A percentile compares a stretch with the other conserved stretches of the same genome.
Evolutionary conservation across 345 rosid species (phyloP).

Genomic region (Xanthoceras sorbifolium): DNA sequence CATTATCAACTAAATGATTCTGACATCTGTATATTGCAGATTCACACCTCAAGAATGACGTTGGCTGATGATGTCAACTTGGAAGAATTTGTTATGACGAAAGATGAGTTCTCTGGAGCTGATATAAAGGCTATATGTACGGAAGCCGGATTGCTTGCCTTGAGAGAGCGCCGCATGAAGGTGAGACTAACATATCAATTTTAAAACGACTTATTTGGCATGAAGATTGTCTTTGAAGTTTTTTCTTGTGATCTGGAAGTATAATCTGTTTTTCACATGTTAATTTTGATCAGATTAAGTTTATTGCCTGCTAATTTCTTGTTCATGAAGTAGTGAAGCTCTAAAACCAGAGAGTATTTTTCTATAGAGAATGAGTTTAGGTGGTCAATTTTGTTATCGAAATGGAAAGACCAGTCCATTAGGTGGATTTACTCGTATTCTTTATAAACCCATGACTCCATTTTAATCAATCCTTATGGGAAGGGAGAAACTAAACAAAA

Average conservation of each 20-base stretch:
- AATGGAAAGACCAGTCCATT: neutral
- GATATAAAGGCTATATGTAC: constrained; percentile 98
- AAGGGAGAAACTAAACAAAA: neutral
- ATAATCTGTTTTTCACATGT: neutral
- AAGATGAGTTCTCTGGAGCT: constrained; percentile 97
- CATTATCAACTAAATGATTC: neutral
- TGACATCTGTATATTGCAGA: constrained; percentile 40
- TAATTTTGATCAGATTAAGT: neutral
- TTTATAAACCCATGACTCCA: neutral
- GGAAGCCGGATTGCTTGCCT: constrained; percentile 94
- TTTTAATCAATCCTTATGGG: too few relatives aligned
- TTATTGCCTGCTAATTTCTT: neutral
- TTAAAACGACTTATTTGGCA: neutral
- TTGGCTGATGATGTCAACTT: constrained; percentile 93
- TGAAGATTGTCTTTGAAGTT: neutral
- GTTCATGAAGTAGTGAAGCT: neutral
- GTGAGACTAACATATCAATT: constrained; percentile 34
- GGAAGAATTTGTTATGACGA: constrained; percentile 98
- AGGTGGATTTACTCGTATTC: neutral
- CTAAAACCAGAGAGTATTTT: neutral
- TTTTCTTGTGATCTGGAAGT: neutral
- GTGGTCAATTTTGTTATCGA: neutral
- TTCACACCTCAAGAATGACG: constrained; percentile 97
- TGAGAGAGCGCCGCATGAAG: constrained; percentile 98
- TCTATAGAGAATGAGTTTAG: neutral